Percentiles rank a stretch among this genome's conserved stretches.
Evolutionary conservation across 2,329 filamentous ascomycete species (phyloP).

Genomic region (Diaporthe aspalathi): DNA sequence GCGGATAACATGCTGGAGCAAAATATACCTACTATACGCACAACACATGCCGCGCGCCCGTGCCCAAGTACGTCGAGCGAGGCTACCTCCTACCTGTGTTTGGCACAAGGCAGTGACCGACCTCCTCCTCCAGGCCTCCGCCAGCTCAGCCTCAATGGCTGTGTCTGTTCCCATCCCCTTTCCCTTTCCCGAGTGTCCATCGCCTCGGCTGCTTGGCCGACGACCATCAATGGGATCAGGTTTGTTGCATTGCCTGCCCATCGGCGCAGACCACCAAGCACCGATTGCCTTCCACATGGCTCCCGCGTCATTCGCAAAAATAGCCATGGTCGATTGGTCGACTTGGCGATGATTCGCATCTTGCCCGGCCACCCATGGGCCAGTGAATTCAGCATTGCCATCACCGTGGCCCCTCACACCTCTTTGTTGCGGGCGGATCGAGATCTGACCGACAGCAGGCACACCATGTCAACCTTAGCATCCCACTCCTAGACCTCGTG

Average conservation of each 20-base stretch:
- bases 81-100: not conserved
- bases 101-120: not conserved
- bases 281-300: not conserved
- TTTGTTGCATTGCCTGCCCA: not conserved
- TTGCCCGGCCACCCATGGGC: constrained; percentile 12
- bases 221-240: not conserved
- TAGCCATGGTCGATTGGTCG: constrained; percentile 23
- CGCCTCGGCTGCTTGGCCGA: not conserved
- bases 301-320: constrained; percentile 27
- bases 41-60: too few relatives aligned
- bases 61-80: not conserved
- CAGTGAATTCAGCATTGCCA: constrained; percentile 29
- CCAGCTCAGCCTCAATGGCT: constrained; percentile 4
- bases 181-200: not conserved
- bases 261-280: constrained; percentile 15
- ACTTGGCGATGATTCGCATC: constrained; percentile 14
- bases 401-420: constrained; percentile 21
- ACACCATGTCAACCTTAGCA: constrained; percentile 24
- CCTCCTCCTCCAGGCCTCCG: constrained; percentile 4
- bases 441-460: constrained; percentile 32
- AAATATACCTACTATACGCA: not conserved
- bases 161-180: too few relatives aligned
- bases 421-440: constrained; percentile 33
- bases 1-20: not conserved
- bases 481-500: constrained; percentile 1